These are phyloP conservation scores for Suhomyces kunorum DNA, from an alignment of 1,139 yeast species.

Conservation along the genomic window DNA sequence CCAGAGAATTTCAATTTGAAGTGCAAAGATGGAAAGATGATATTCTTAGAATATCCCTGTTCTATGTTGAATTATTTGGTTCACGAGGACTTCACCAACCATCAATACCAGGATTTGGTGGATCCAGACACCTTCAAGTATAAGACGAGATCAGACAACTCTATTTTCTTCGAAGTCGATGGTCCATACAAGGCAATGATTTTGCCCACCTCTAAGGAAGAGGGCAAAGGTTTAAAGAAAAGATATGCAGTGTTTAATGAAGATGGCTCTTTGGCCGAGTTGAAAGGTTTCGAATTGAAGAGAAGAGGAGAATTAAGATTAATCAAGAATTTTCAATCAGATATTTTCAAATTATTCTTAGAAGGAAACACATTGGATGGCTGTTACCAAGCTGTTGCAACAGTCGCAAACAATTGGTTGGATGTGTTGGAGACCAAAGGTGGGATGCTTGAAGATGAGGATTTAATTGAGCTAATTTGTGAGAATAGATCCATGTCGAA, in stretches of 20 bases:
- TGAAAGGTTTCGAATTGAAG: slow-evolving; percentile 95
- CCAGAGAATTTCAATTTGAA: slow-evolving; percentile 84
- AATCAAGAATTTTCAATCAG: slow-evolving; percentile 93
- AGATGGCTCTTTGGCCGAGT: slow-evolving; percentile 91
- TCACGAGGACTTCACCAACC: slow-evolving; percentile 86
- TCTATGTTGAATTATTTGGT: slow-evolving; percentile 94
- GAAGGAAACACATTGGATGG: slow-evolving; percentile 77
- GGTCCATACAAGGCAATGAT: slow-evolving; percentile 99
- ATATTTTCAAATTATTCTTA: slow-evolving; percentile 85
- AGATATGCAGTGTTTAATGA: slow-evolving; percentile 96
- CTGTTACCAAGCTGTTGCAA: slow-evolving; percentile 88
- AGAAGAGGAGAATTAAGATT: slow-evolving; percentile 95
- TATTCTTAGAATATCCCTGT: slow-evolving; percentile 87
- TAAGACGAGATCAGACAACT: slow-evolving; percentile 81
- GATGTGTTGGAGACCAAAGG: slow-evolving; percentile 92
- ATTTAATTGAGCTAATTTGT: slow-evolving; percentile 89
- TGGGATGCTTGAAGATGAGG: slow-evolving; percentile 86
- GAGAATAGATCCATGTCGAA: slow-evolving; percentile 96
- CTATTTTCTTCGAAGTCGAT: slow-evolving; percentile 96
- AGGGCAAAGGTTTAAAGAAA: slow-evolving; percentile 94
- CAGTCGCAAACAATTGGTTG: slow-evolving; percentile 93
- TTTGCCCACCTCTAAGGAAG: slow-evolving; percentile 95
- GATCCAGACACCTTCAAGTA: slow-evolving; percentile 71
- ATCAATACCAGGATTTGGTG: slow-evolving; percentile 85
- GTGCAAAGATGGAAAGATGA: slow-evolving; percentile 73